Conservation (phyloP, 2,329 filamentous ascomycete species). For the Colletotrichum destructivum region DNA sequence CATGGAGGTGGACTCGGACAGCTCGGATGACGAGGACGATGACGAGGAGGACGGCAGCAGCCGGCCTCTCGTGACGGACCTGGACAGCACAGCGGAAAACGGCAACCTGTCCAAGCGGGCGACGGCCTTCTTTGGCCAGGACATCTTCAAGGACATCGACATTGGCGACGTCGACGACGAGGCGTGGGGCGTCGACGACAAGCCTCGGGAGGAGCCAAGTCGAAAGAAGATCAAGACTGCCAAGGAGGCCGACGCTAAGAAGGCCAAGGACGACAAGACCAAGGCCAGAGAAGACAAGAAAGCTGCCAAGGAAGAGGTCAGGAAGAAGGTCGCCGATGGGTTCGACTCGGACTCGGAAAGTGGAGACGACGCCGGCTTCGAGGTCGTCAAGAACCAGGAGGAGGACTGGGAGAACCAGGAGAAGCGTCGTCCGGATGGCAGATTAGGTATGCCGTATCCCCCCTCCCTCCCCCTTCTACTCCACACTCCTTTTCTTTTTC, state of each 20-base stretch:
- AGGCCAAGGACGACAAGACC: constrained; percentile 44
- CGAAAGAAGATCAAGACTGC: constrained; percentile 30
- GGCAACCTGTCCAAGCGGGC: constrained; percentile 86
- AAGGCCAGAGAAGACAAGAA: constrained; percentile 48
- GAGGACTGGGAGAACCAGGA: constrained; percentile 79
- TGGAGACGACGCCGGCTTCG: constrained; percentile 68
- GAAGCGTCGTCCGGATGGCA: constrained; percentile 74
- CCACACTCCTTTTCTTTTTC: no score
- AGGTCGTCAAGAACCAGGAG: constrained; percentile 71
- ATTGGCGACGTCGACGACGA: constrained; percentile 52
- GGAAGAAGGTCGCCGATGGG: constrained; percentile 57
- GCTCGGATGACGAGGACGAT: constrained; percentile 55
- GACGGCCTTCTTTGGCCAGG: constrained; percentile 91
- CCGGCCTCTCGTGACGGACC: constrained; percentile 54
- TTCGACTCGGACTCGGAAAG: constrained; percentile 48
- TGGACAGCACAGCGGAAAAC: constrained; percentile 60
- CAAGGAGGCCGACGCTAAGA: constrained; percentile 45
- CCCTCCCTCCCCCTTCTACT: no score
- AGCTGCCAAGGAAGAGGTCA: constrained; percentile 48
- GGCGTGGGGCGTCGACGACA: constrained; percentile 50
- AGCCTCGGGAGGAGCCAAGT: constrained; percentile 40
- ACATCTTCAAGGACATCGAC: constrained; percentile 88
- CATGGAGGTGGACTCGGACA: constrained; percentile 69
- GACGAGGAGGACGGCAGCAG: constrained; percentile 41
- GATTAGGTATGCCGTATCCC: constrained; percentile 63